These are phyloP conservation scores for Solanum pinnatisectum DNA, from an alignment of 257 asterid genomes.

Conservation along the genomic window DNA sequence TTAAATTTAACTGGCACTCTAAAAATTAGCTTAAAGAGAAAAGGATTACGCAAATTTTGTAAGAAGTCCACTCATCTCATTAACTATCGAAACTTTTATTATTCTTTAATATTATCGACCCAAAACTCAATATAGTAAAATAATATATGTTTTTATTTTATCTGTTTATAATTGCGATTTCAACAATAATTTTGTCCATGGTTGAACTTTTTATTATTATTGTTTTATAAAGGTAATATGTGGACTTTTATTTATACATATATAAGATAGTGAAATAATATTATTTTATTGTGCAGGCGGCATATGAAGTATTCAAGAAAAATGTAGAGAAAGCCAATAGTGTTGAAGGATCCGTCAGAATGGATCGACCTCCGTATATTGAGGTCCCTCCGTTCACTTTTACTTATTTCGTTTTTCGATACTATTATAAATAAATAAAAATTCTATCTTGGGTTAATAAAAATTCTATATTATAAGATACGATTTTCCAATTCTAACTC, in stretches of 20 bases:
- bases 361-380: slow-evolving; percentile 51
- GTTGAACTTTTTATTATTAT: not conserved
- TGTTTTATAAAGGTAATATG: not conserved
- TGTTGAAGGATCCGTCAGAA: slow-evolving; percentile 36
- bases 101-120: not conserved
- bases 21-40: fast-evolving
- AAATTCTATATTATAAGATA: fast-evolving
- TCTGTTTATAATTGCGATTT: not conserved
- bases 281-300: slow-evolving; percentile 26
- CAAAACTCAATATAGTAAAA: not conserved
- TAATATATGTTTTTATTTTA: not conserved
- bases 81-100: fast-evolving
- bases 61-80: fast-evolving
- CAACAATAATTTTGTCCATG: not conserved
- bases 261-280: not conserved
- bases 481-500: fast-evolving
- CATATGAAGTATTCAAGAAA: slow-evolving; percentile 54
- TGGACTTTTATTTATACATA: not conserved
- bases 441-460: no score
- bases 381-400: slow-evolving; percentile 30
- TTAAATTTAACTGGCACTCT: no score
- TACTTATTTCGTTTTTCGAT: no score
- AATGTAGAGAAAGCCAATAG: slow-evolving; percentile 60
- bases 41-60: no score
- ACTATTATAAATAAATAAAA: fast-evolving